phyloP scores from a whole-genome alignment of 1,139 yeast species.

The Geotrichum siamense region DNA sequence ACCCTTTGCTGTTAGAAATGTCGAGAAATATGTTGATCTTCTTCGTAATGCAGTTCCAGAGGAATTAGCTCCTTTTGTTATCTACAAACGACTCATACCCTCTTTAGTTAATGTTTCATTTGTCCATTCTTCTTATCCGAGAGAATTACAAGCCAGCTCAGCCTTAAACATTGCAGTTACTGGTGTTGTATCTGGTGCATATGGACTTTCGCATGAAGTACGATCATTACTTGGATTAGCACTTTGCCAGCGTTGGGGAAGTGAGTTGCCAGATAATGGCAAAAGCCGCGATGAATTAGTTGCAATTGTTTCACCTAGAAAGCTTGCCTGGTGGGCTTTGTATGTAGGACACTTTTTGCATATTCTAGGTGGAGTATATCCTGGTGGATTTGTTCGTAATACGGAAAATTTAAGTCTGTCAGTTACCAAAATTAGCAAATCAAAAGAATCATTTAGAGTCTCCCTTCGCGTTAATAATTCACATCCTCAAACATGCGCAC shows the following conservation, averaged over 20 bases:
- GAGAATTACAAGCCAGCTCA: constrained; percentile 63
- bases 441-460: constrained; percentile 25
- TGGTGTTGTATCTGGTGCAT: constrained; percentile 61
- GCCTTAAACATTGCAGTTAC: constrained; percentile 60
- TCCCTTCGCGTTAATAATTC: constrained; percentile 22
- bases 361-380: constrained; percentile 66
- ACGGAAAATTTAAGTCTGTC: constrained; percentile 27
- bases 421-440: constrained; percentile 14
- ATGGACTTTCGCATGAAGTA: constrained; percentile 59
- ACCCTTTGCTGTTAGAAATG: constrained; percentile 57
- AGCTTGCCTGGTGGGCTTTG: constrained; percentile 53
- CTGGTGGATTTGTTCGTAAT: constrained; percentile 62
- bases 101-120: constrained; percentile 62
- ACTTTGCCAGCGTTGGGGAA: constrained; percentile 69
- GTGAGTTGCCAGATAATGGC: constrained; percentile 48
- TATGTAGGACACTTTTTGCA: constrained; percentile 62
- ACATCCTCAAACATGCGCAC: constrained; percentile 28
- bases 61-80: constrained; percentile 46
- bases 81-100: constrained; percentile 52
- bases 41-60: constrained; percentile 48
- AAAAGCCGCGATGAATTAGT: constrained; percentile 39
- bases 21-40: constrained; percentile 45
- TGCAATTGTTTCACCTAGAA: constrained; percentile 29
- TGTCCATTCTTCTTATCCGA: constrained; percentile 63
- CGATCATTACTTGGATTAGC: constrained; percentile 62